Evolutionary conservation across 75 land plant species (phyloP), one percentile per base, ranked within the genome.

Genomic region (Picea glauca): DNA sequence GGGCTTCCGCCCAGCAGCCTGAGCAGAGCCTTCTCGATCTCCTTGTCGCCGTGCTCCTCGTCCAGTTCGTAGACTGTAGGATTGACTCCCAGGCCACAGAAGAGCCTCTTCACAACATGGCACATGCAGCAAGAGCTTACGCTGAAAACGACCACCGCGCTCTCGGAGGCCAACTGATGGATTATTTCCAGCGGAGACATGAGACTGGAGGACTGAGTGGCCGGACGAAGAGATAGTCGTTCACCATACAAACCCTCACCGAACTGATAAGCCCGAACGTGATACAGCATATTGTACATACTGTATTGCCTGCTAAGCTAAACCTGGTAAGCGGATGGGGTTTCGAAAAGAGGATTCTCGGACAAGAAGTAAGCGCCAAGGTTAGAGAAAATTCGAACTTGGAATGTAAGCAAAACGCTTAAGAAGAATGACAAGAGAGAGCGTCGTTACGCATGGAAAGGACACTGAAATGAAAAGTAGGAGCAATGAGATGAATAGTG

Each of bases 61-160:
- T 94, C 97, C 46, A 94, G 81, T 86, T 94, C 98, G 90, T 84
- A 84, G 32, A 94, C 90, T n/a, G 84, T 74, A 15, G 95, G 95
- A 74, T 89, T 87, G 11, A 84, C 95, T 6, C 98, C 98, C 57
- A 85, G 76, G 8, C 87, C 83, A 76, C 78, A 80, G 58, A 94
- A 77, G 43, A 94, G 87, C 60, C 83, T 81, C 86, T 79, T 87
- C 75, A 88, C 86, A 14, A 92, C 98, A 78, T 90, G 90, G 85
- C 89, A 72, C 91, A 94, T 87, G 79, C 98, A 94, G 81, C 95
- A 92, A 2, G 88, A 85, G 3, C 88, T 86, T 64, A 77, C 31
- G 73, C 88, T 85, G 79, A 94, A 84, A 56, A 94, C 88, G 31
- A 89, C 82, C 86, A 92, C 93, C 20, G 98, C 90, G 66, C 85